phyloP scores from a whole-genome alignment of 2,329 filamentous ascomycete species.

The Monosporascus sp. region DNA sequence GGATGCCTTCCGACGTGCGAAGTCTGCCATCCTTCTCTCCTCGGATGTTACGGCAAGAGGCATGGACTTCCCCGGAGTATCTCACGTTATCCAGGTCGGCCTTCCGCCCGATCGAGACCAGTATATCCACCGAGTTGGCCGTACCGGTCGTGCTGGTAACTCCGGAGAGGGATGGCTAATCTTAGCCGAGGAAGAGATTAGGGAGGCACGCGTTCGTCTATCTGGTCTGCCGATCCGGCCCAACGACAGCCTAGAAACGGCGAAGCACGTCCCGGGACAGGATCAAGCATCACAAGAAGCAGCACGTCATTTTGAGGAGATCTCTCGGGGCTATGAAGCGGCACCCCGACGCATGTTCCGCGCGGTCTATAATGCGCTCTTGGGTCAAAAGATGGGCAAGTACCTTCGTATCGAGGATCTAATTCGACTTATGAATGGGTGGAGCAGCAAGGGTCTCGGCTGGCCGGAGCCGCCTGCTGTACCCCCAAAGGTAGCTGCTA shows the following conservation, averaged over 20 bases:
- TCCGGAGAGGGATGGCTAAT: conserved; percentile 68
- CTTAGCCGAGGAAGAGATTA: conserved; percentile 50
- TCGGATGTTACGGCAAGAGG: conserved; percentile 77
- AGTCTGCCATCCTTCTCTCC: conserved; percentile 64
- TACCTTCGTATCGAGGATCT: conserved; percentile 28
- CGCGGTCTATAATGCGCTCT: conserved; percentile 51
- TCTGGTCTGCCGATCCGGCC: conserved; percentile 55
- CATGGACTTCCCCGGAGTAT: conserved; percentile 78
- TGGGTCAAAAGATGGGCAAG: conserved; percentile 46
- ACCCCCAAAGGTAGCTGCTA: conserved; percentile 11
- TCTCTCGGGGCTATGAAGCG: conserved; percentile 37
- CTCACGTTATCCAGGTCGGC: conserved; percentile 73
- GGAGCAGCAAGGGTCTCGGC: conserved; percentile 47
- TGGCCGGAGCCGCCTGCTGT: conserved; percentile 43
- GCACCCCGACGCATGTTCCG: conserved; percentile 38
- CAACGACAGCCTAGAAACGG: conserved; percentile 45
- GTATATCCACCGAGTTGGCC: conserved; percentile 73
- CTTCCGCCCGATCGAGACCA: conserved; percentile 60
- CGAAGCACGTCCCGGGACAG: conserved; percentile 48
- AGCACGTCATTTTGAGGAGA: conserved; percentile 35
- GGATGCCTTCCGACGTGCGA: conserved; percentile 63
- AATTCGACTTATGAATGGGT: conserved; percentile 49
- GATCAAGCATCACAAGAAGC: conserved; percentile 32
- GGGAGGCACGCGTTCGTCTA: conserved; percentile 46
- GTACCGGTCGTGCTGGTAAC: conserved; percentile 71